Conservation (phyloP, 352 stramenopile genomes). For the Phytophthora fragariaefolia region DNA sequence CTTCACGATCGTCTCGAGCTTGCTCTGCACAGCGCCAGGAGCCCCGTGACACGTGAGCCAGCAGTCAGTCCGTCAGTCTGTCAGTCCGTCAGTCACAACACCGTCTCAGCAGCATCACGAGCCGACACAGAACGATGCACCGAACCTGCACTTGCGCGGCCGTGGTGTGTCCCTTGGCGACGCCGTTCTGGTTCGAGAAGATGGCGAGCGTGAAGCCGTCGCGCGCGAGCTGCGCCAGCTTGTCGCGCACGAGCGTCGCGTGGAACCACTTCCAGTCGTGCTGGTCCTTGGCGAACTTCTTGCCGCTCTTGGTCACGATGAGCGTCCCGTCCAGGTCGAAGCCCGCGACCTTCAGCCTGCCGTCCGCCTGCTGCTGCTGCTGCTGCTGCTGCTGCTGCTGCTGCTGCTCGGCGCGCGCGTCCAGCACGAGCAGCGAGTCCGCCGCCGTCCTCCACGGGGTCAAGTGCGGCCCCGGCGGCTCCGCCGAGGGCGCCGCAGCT, state of each 20-base stretch:
- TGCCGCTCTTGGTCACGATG: conserved; percentile 87
- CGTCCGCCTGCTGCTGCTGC: neutral
- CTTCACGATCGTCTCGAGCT: conserved; percentile 68
- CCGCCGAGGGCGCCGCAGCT: neutral
- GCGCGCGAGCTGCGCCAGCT: conserved; percentile 52
- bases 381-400: conserved; percentile 15
- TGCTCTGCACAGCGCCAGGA: conserved; percentile 42
- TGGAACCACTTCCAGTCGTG: conserved; percentile 86
- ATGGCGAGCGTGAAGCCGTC: conserved; percentile 69
- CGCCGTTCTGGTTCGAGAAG: conserved; percentile 88
- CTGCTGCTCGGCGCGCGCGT: conserved; percentile 41
- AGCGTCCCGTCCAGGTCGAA: conserved; percentile 88
- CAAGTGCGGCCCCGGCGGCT: conserved; percentile 37
- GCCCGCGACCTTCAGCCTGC: conserved; percentile 61
- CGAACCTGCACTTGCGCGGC: conserved; percentile 64
- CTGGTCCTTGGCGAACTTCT: conserved; percentile 71
- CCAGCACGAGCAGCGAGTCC: conserved; percentile 55
- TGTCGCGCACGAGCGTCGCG: conserved; percentile 53
- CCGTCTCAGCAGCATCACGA: too few relatives aligned
- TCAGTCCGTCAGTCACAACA: neutral
- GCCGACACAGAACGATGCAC: neutral
- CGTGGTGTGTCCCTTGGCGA: conserved; percentile 78
- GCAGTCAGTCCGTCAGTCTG: neutral
- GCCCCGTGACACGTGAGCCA: too few relatives aligned
- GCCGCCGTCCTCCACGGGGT: conserved; percentile 53